A percentile compares a stretch with the other conserved stretches of the same genome.
Evolutionary conservation across 495 filamentous ascomycete genomes (phyloP).

Genomic region (Terfezia claveryi): DNA sequence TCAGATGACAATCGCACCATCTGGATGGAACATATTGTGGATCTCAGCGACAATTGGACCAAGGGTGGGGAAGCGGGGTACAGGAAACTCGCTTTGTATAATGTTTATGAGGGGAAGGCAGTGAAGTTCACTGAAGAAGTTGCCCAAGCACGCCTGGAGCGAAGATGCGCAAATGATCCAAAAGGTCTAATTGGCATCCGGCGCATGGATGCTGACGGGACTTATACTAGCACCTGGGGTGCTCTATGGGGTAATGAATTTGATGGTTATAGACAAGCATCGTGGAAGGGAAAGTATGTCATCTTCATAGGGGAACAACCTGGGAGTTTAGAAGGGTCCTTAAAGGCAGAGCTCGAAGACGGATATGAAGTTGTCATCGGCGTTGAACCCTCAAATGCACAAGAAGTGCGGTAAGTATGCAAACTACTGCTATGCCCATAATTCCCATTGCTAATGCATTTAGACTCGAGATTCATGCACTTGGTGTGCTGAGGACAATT

Average conservation of each 20-base stretch:
- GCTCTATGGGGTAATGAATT: conserved; percentile 15
- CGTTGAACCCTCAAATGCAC: conserved; percentile 16
- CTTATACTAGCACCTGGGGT: conserved; percentile 9
- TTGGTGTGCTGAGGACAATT: conserved; percentile 42
- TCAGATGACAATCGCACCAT: conserved; percentile 47
- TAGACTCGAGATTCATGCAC: conserved; percentile 30
- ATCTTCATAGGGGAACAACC: conserved; percentile 14
- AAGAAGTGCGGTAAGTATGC: too few species aligned
- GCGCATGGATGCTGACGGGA: conserved; percentile 12
- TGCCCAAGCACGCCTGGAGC: conserved; percentile 65
- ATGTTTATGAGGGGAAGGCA: conserved; percentile 60
- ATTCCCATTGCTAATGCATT: too few species aligned
- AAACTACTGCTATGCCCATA: too few species aligned
- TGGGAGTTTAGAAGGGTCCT: conserved; percentile 1
- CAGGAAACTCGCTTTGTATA: conserved; percentile 44
- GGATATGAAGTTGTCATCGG: conserved; percentile 44
- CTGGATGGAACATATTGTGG: conserved; percentile 43
- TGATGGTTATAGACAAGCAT: conserved; percentile 4
- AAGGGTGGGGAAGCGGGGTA: conserved; percentile 28
- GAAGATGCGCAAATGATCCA: conserved; percentile 42
- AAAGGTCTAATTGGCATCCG: conserved; percentile 26
- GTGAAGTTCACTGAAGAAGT: conserved; percentile 65
- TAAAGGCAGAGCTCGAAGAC: conserved; percentile 33
- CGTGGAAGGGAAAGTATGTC: conserved; percentile 8
- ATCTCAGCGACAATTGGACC: conserved; percentile 33